A percentile compares a stretch with the other conserved stretches of the same genome.
These are phyloP conservation scores for Leccinum ochraceum DNA, from an alignment of 768 basidiomycete species.

Conservation along the genomic window DNA sequence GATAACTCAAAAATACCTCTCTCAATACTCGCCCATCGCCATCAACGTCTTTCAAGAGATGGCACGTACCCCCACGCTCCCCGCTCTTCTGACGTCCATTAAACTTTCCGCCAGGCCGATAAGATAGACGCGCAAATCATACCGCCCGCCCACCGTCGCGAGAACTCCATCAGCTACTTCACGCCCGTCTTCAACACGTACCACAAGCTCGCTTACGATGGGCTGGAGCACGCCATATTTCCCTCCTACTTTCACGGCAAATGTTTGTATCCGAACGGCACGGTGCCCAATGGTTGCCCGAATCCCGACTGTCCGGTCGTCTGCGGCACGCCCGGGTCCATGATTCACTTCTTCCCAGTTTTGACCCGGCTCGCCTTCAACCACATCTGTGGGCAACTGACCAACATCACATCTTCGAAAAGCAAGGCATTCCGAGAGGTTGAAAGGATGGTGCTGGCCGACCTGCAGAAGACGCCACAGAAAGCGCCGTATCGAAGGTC, in stretches of 20 bases:
- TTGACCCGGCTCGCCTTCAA: constrained; percentile 53
- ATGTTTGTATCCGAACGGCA: constrained; percentile 53
- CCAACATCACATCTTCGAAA: constrained; percentile 36
- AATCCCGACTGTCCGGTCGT: constrained; percentile 78
- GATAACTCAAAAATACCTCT: constrained; percentile 57
- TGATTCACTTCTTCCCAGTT: constrained; percentile 63
- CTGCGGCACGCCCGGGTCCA: constrained; percentile 80
- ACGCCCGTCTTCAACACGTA: constrained; percentile 50
- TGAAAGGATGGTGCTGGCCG: constrained; percentile 42
- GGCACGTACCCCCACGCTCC: constrained; percentile 36
- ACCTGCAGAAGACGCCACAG: constrained; percentile 23
- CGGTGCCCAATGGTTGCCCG: constrained; percentile 69
- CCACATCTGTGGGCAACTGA: constrained; percentile 38
- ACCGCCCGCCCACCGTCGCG: constrained; percentile 25
- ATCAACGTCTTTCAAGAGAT: constrained; percentile 38
- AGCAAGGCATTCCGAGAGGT: constrained; percentile 45
- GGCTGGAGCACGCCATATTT: constrained; percentile 61
- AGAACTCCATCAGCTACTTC: constrained; percentile 39
- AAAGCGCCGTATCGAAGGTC: constrained; percentile 12
- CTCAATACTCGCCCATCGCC: constrained; percentile 50
- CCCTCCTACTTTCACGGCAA: constrained; percentile 76
- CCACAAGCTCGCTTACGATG: constrained; percentile 41
- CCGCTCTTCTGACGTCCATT: constrained; percentile 1
- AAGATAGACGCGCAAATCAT: constrained; percentile 38
- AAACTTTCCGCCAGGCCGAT: constrained; percentile 31